Evolutionary conservation across 139 green algal genomes (phyloP).

Genomic region (Haematococcus lacustris): DNA sequence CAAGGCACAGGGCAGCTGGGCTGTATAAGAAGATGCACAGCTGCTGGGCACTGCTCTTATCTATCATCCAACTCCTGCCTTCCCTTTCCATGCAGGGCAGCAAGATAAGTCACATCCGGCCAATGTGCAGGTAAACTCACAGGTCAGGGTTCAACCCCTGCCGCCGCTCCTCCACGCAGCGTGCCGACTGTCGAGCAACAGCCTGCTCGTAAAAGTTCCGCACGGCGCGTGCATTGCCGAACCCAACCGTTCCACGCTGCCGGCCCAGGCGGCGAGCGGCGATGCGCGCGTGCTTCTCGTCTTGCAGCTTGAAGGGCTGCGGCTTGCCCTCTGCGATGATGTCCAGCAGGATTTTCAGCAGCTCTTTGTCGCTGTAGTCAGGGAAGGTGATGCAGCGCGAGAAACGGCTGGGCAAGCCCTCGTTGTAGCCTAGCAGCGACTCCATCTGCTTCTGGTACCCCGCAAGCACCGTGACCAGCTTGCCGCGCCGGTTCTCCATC

Average conservation of each 20-base stretch:
- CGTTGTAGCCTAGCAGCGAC: conserved; percentile 39
- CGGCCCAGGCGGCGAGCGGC: conserved; percentile 25
- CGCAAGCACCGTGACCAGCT: conserved; percentile 40
- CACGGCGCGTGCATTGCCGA: conserved; percentile 45
- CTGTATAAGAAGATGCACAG: too few relatives aligned
- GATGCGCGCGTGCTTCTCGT: conserved; percentile 31
- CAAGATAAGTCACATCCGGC: too few relatives aligned
- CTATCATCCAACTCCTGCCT: too few relatives aligned
- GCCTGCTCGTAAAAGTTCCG: conserved; percentile 36
- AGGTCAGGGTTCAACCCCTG: too few relatives aligned
- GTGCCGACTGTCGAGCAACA: too few relatives aligned
- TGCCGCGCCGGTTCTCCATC: conserved; percentile 37
- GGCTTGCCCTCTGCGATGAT: conserved; percentile 10
- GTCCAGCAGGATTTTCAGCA: conserved; percentile 24
- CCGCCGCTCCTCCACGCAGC: too few relatives aligned
- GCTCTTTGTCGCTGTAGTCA: conserved; percentile 36
- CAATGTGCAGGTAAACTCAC: too few relatives aligned
- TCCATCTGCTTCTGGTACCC: conserved; percentile 48
- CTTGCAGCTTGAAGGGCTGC: conserved; percentile 21
- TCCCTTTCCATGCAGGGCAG: too few relatives aligned
- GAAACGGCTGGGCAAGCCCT: conserved; percentile 42
- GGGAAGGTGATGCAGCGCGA: conserved; percentile 24
- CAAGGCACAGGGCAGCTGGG: too few relatives aligned
- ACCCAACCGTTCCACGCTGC: conserved; percentile 26
- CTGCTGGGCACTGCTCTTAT: too few relatives aligned